phyloP scores from a whole-genome alignment of 805 yeast species.

The Starmerella geochares region DNA sequence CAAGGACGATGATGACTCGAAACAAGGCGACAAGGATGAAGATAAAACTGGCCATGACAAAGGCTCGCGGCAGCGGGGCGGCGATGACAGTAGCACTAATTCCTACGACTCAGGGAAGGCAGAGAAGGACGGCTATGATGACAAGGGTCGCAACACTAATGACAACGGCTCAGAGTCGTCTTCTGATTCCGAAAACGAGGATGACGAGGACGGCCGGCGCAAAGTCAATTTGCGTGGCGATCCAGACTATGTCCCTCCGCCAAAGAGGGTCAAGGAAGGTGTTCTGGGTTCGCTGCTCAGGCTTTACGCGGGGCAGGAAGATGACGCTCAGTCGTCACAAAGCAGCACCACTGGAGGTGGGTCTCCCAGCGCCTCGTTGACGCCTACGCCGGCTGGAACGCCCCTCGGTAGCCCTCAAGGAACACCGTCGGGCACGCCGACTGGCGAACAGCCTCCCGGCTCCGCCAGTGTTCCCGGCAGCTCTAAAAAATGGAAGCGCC shows the following conservation, averaged over 20 bases:
- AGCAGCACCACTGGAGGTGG: background rate
- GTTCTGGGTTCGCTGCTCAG: constrained; percentile 68
- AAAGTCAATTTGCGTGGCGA: constrained; percentile 27
- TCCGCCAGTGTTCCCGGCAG: background rate
- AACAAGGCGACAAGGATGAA: background rate
- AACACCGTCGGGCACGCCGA: constrained; percentile 8
- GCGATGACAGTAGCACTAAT: background rate
- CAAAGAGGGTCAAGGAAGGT: constrained; percentile 68
- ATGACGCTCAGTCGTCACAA: constrained; percentile 13
- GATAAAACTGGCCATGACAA: background rate
- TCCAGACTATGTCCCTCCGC: constrained; percentile 47
- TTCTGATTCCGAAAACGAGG: constrained; percentile 14
- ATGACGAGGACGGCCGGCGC: constrained; percentile 13
- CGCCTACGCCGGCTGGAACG: constrained; percentile 9
- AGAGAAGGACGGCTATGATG: background rate
- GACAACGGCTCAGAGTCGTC: constrained; percentile 4
- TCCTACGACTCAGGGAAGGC: constrained; percentile 6
- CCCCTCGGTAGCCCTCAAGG: constrained; percentile 6
- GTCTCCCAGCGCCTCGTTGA: constrained; percentile 11
- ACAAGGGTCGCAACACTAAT: constrained; percentile 1
- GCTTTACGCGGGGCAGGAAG: constrained; percentile 41
- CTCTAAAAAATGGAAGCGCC: constrained; percentile 20
- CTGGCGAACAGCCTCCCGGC: constrained; percentile 1
- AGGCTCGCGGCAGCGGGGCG: background rate
- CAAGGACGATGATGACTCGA: background rate